These are phyloP conservation scores for Raddia distichophylla DNA, from an alignment of 176 grass and related monocot species.

Conservation along the genomic window DNA sequence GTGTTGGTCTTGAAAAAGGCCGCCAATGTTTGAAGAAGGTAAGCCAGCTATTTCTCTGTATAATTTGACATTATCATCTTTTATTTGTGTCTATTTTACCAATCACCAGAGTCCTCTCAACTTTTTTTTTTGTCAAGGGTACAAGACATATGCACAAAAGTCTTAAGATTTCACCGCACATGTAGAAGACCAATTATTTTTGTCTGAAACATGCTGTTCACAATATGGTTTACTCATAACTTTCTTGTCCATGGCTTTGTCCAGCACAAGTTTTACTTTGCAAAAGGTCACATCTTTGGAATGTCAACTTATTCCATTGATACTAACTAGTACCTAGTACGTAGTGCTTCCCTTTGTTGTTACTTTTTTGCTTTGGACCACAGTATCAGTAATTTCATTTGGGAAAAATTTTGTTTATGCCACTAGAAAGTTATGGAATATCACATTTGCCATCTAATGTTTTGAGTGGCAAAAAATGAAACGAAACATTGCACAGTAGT, in stretches of 20 bases:
- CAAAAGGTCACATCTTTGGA: not conserved
- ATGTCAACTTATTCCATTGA: not conserved
- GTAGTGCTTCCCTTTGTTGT: not conserved
- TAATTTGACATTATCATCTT: not conserved
- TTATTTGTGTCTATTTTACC: slow-evolving; percentile 6
- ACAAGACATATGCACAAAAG: not conserved
- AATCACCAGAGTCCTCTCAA: not conserved
- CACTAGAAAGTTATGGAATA: too few relatives aligned
- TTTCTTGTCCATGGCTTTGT: slow-evolving; percentile 8
- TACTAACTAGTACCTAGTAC: not conserved
- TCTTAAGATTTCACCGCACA: not conserved
- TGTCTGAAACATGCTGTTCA: not conserved
- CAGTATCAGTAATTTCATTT: not conserved
- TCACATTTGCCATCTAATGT: too few relatives aligned
- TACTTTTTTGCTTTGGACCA: not conserved
- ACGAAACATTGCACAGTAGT: too few relatives aligned
- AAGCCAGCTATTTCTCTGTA: not conserved
- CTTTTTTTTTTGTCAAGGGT: not conserved
- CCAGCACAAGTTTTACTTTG: not conserved
- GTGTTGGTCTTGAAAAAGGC: slow-evolving; percentile 77
- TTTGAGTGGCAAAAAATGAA: too few relatives aligned
- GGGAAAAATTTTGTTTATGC: too few relatives aligned
- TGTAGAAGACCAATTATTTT: not conserved
- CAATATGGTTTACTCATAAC: slow-evolving; percentile 21
- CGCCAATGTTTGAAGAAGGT: slow-evolving; percentile 83